Evolutionary conservation across 2,329 filamentous ascomycete genomes (phyloP).

Genomic region (Pyricularia sp.): DNA sequence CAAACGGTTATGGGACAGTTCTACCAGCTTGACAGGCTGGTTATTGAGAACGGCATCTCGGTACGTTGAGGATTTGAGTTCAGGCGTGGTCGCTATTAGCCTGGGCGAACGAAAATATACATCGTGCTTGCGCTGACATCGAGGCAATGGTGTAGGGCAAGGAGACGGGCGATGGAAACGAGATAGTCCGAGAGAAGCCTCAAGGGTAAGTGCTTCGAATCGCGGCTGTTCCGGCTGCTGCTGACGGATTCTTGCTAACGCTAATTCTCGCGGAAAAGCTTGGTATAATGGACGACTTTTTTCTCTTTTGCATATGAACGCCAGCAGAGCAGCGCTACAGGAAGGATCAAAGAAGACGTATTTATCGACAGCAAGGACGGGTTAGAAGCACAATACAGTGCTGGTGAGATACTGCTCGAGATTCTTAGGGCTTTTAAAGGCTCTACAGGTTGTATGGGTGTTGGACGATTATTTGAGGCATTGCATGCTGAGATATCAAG

Average conservation of each 20-base stretch:
- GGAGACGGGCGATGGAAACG: slow-evolving; percentile 1
- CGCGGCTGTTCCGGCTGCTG: background rate
- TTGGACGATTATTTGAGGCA: background rate
- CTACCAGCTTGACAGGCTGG: slow-evolving; percentile 6
- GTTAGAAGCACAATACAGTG: background rate
- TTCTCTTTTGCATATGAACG: background rate
- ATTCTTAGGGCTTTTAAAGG: background rate
- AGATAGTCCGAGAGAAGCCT: slow-evolving; percentile 2
- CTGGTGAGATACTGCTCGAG: background rate
- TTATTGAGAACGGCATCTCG: slow-evolving; percentile 5
- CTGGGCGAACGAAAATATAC: background rate
- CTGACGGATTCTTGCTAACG: background rate
- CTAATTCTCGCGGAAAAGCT: background rate
- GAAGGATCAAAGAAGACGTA: background rate
- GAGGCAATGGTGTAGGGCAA: slow-evolving; percentile 1
- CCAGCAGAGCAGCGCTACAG: background rate
- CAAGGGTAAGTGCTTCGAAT: background rate
- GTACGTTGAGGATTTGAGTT: background rate
- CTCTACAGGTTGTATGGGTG: background rate
- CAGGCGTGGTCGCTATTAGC: background rate
- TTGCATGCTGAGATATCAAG: background rate
- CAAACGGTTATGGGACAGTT: slow-evolving; percentile 7
- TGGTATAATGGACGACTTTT: background rate
- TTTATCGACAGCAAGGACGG: background rate
- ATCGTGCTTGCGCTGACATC: background rate